These are phyloP conservation scores for Neopestalotiopsis rosae DNA, from an alignment of 2,329 filamentous ascomycete genomes.

Conservation along the genomic window DNA sequence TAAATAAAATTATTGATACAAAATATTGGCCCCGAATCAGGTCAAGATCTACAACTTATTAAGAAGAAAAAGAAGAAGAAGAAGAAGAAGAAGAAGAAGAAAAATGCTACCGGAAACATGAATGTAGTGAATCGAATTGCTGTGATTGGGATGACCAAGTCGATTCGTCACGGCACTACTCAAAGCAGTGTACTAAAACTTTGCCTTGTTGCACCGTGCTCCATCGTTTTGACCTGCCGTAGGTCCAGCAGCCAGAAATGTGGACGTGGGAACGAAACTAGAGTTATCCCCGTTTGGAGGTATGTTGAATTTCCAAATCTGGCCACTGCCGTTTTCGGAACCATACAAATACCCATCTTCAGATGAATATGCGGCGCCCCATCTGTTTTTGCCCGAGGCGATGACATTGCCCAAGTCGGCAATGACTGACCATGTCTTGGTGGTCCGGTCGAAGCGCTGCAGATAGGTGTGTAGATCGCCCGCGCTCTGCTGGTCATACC, in stretches of 20 bases:
- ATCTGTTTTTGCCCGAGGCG: background rate
- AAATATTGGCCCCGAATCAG: too few relatives aligned
- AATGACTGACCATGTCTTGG: background rate
- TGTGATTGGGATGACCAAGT: too few relatives aligned
- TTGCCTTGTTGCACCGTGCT: background rate
- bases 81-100: too few relatives aligned
- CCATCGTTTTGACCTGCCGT: background rate
- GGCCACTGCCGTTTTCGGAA: constrained; percentile 1
- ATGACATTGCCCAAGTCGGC: background rate
- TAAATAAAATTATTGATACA: too few relatives aligned
- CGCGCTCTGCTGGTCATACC: background rate
- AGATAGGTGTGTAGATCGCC: background rate
- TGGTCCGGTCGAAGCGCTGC: background rate
- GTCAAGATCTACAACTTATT: too few relatives aligned
- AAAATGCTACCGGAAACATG: too few relatives aligned
- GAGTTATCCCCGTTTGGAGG: background rate
- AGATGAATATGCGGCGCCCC: constrained; percentile 5
- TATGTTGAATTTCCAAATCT: constrained; percentile 9
- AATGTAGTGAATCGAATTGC: too few relatives aligned
- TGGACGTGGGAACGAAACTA: background rate
- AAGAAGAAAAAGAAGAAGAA: too few relatives aligned
- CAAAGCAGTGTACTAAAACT: background rate
- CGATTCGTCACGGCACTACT: too few relatives aligned
- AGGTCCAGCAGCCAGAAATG: background rate
- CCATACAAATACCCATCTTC: constrained; percentile 6